Evolutionary conservation across 176 grass and related monocot genomes (phyloP), one percentile per base, ranked within the genome.

Genomic region (Oryza rufipogon): DNA sequence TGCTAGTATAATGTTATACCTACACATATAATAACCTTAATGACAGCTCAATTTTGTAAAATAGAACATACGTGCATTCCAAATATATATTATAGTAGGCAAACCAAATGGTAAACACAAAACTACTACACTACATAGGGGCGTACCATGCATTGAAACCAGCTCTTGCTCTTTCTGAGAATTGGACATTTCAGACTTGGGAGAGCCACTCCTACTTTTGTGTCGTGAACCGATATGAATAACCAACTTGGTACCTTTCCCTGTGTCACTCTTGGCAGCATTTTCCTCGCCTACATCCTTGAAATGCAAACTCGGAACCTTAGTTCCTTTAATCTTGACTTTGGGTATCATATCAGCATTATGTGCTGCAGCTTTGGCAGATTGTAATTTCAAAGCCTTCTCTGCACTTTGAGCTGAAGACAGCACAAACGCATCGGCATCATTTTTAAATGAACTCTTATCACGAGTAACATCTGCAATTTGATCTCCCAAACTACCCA

Each of bases 231-330:
- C 75, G 65, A 98, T 68, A 91, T 99, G 93, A 74, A 99, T 99
- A 85, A 99, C 96, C 76, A 99, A 79, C 80, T 96, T 99, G 28
- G 91, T 96, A 47, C 93, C 91, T 92, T 89, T 93, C 33, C 60
- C 81, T 64, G 83, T 86, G 19, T 98, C 91, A 87, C 66, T 89
- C 73, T 95, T 91, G 52, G 71, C 75, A 68, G 70, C 36, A 83
- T 73, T 94, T 83, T 97, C 90, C 54, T 84, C 88, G 42, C 80
- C 42, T 38, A 77, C 45, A 38, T 92, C 95, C 83, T 94, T 97
- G 49, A 89, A 83, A 79, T 88, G 92, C 75, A 92, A 86, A 78
- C 65, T 89, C 25, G 84, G 88, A 76, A 77, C 81, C 84, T 92
- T 94, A 42, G 80, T 90, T 20, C 88, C 86, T 80, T 88, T 92